A percentile compares a stretch with the other conserved stretches of the same genome.
phyloP scores from a whole-genome alignment of 352 stramenopile genomes.

The Paralagenidium karlingii region DNA sequence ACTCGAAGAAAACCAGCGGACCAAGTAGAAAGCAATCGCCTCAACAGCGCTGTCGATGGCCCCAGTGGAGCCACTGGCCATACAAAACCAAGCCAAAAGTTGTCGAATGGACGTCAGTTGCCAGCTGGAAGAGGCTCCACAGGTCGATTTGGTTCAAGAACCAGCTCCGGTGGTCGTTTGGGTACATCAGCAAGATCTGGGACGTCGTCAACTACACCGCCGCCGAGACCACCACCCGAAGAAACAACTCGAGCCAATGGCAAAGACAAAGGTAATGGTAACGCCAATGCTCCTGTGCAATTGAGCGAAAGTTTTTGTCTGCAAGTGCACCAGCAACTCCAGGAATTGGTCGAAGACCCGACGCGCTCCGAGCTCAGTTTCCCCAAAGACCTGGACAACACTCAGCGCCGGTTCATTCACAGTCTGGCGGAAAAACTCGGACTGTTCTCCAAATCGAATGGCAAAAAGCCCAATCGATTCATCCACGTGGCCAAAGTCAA shows the following conservation, averaged over 20 bases:
- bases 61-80: no score
- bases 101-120: no score
- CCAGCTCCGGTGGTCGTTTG: no score
- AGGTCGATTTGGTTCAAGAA: no score
- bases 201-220: neutral
- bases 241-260: constrained; percentile 29
- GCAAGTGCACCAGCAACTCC: constrained; percentile 36
- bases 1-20: no score
- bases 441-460: constrained; percentile 73
- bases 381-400: constrained; percentile 47
- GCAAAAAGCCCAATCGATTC: constrained; percentile 46
- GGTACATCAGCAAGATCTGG: neutral
- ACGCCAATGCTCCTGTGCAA: neutral
- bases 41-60: no score
- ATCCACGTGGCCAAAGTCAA: constrained; percentile 74
- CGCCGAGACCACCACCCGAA: constrained; percentile 14
- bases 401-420: constrained; percentile 73
- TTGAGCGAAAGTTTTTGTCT: constrained; percentile 65
- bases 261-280: neutral
- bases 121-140: no score
- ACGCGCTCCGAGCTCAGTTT: constrained; percentile 51
- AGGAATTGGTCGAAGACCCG: constrained; percentile 52
- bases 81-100: no score
- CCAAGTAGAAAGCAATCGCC: no score
- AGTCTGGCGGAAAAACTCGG: constrained; percentile 65